Evolutionary conservation across 2,329 filamentous ascomycete species (phyloP).

Genomic region (Aspergillus ustus): DNA sequence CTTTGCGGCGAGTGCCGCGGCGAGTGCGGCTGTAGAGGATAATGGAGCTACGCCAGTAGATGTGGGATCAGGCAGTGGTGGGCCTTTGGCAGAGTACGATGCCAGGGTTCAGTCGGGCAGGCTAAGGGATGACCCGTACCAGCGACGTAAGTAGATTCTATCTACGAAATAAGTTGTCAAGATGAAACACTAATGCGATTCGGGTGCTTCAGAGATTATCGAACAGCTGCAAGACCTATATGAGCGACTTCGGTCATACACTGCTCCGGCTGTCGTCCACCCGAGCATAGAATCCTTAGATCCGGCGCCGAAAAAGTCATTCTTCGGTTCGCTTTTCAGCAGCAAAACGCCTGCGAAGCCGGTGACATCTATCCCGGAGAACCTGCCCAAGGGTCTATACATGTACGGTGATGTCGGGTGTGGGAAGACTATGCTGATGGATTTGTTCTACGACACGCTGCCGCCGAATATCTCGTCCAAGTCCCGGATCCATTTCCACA

Average conservation of each 20-base stretch:
- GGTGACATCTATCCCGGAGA: conserved; percentile 63
- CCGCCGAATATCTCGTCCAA: conserved; percentile 79
- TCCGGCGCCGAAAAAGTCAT: conserved; percentile 54
- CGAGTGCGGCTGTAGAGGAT: conserved; percentile 10
- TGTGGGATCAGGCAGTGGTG: conserved; percentile 50
- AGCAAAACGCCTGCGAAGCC: conserved; percentile 31
- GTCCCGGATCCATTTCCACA: conserved; percentile 96
- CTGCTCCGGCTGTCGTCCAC: conserved; percentile 73
- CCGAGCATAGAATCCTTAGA: conserved; percentile 75
- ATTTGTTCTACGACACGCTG: conserved; percentile 93
- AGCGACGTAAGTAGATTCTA: conserved; percentile 66
- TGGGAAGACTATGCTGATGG: conserved; percentile 99
- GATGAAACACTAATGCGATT: background rate
- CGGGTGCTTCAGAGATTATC: conserved; percentile 71
- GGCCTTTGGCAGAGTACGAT: conserved; percentile 89
- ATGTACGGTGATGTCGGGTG: conserved; percentile 96
- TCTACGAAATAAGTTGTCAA: background rate
- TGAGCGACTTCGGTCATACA: conserved; percentile 76
- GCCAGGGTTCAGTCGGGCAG: conserved; percentile 73
- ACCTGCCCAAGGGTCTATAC: conserved; percentile 86
- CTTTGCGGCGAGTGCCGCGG: conserved; percentile 24
- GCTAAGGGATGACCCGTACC: conserved; percentile 86
- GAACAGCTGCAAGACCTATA: conserved; percentile 87
- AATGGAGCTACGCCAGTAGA: conserved; percentile 17
- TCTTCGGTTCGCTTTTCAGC: conserved; percentile 56